phyloP scores from a whole-genome alignment of 2,329 filamentous ascomycete genomes.

The Fusarium foetens region DNA sequence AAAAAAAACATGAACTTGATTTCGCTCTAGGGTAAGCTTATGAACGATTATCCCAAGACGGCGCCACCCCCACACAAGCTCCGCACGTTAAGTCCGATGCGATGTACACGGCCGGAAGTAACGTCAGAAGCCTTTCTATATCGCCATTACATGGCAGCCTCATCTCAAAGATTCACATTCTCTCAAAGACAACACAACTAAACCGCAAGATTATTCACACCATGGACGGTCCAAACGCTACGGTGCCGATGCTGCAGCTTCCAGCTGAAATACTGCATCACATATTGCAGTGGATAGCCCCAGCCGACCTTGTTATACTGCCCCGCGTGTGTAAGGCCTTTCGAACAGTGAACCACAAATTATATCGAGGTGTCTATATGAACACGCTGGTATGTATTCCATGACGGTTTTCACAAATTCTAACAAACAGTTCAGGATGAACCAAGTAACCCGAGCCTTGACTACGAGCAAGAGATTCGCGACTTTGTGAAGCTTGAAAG shows the following conservation, averaged over 20 bases:
- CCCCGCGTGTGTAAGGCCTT: constrained; percentile 64
- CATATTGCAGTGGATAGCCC: constrained; percentile 66
- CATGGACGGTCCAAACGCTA: constrained; percentile 11
- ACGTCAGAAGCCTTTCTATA: constrained; percentile 21
- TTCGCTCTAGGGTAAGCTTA: constrained; percentile 6
- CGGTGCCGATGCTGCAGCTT: constrained; percentile 25
- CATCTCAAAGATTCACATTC: not conserved
- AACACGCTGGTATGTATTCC: constrained; percentile 59
- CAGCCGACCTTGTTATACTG: constrained; percentile 65
- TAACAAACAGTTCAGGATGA: constrained; percentile 44
- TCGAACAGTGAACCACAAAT: constrained; percentile 63
- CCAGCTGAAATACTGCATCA: constrained; percentile 71
- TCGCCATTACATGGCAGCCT: constrained; percentile 27
- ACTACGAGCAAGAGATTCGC: constrained; percentile 57
- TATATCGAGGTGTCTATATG: constrained; percentile 73
- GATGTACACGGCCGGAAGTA: not conserved
- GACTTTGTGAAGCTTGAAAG: constrained; percentile 56
- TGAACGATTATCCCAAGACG: not conserved
- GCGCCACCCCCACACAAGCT: constrained; percentile 11
- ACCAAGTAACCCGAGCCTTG: constrained; percentile 49
- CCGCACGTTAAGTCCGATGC: constrained; percentile 31
- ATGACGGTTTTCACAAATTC: not conserved
- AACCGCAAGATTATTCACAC: not conserved
- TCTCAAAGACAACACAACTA: not conserved
- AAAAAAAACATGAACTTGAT: not conserved